These are phyloP conservation scores for Bothriochloa decipiens DNA, from an alignment of 176 grass and related monocot species.

Conservation along the genomic window DNA sequence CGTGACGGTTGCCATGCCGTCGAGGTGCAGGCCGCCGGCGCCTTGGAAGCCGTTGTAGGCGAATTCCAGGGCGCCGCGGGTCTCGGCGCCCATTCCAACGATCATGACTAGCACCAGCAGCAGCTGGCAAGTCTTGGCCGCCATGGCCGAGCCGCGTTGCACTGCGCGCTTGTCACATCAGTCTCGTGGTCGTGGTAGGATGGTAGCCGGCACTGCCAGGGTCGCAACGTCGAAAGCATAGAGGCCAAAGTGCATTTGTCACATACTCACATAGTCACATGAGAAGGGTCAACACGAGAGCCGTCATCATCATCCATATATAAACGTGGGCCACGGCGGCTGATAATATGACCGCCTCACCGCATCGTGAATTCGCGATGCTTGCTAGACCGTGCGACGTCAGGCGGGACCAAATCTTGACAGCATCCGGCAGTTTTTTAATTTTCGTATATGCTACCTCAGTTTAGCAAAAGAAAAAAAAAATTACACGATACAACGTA, in stretches of 20 bases:
- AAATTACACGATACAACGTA: too few species aligned
- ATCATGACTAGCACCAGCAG: background rate
- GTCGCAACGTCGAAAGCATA: background rate
- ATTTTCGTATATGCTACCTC: too few species aligned
- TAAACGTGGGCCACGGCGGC: background rate
- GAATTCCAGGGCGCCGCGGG: constrained; percentile 20
- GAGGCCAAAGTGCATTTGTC: background rate
- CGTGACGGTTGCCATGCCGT: constrained; percentile 44
- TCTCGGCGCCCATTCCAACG: background rate
- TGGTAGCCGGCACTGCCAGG: background rate
- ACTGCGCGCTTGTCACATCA: background rate
- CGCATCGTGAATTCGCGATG: too few species aligned
- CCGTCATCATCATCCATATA: background rate
- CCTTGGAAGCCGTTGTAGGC: constrained; percentile 37
- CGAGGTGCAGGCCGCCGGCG: constrained; percentile 19
- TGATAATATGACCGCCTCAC: background rate
- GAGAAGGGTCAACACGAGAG: too few species aligned
- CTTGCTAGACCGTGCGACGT: too few species aligned
- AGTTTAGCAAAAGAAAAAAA: too few species aligned
- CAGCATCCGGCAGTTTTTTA: too few species aligned
- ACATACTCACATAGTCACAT: background rate
- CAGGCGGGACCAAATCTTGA: background rate
- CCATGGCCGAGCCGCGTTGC: background rate
- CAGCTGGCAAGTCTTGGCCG: background rate
- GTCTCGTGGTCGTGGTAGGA: background rate